A percentile compares a stretch with the other conserved stretches of the same genome.
Conservation (phyloP, 1,284 basidiomycete species). For the Limonomyces culmigenus region DNA sequence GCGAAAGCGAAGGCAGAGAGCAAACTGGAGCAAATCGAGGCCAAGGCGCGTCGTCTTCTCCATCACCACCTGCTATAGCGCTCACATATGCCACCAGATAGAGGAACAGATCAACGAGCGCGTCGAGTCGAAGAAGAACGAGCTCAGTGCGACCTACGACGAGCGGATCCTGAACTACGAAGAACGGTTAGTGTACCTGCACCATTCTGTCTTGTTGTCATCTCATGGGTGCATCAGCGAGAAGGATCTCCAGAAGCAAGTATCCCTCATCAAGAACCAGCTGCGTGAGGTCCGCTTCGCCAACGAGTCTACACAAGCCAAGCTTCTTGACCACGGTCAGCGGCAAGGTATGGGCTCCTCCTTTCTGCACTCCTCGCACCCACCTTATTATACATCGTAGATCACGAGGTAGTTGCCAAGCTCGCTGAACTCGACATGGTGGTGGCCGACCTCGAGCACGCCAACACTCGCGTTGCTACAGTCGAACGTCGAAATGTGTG, state of each 20-base stretch:
- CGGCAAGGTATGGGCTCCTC: constrained; percentile 48
- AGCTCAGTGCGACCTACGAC: constrained; percentile 90
- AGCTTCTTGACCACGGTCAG: constrained; percentile 76
- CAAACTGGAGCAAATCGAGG: constrained; percentile 66
- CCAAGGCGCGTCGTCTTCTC: constrained; percentile 65
- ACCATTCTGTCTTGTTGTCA: background rate
- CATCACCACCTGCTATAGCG: no score
- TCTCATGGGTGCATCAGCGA: constrained; percentile 36
- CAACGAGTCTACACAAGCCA: constrained; percentile 85
- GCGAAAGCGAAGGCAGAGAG: constrained; percentile 63
- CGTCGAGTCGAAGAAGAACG: constrained; percentile 82
- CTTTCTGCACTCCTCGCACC: background rate
- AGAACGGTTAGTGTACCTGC: constrained; percentile 46
- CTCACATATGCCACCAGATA: constrained; percentile 40
- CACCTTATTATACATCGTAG: constrained; percentile 20
- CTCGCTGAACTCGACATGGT: constrained; percentile 87
- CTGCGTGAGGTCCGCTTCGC: constrained; percentile 78
- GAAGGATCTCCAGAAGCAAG: constrained; percentile 78
- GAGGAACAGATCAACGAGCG: constrained; percentile 78
- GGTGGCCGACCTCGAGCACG: constrained; percentile 80
- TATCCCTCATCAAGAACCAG: constrained; percentile 74
- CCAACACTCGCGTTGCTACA: constrained; percentile 80
- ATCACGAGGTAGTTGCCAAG: constrained; percentile 80
- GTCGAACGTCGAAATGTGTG: constrained; percentile 83
- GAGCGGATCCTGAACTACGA: constrained; percentile 91